These are phyloP conservation scores for Drechslera avenae DNA, from an alignment of 2,329 filamentous ascomycete genomes.

Conservation along the genomic window DNA sequence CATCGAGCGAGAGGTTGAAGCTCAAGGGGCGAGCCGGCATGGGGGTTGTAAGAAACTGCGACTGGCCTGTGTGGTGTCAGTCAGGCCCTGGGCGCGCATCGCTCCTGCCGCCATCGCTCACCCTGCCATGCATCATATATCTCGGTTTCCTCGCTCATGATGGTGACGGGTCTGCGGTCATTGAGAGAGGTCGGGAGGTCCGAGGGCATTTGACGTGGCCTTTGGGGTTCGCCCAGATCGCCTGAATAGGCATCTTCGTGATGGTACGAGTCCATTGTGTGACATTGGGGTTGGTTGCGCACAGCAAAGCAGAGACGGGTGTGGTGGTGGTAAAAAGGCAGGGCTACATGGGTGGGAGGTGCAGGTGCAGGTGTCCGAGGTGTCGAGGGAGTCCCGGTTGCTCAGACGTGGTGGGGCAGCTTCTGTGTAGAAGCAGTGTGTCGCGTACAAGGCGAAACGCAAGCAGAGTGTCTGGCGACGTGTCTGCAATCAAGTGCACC, in stretches of 20 bases:
- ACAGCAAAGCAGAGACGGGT: not conserved
- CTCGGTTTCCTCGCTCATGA: slow-evolving; percentile 81
- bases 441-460: not conserved
- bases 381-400: slow-evolving; percentile 14
- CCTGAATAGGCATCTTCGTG: slow-evolving; percentile 44
- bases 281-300: slow-evolving; percentile 28
- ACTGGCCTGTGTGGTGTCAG: slow-evolving; percentile 70
- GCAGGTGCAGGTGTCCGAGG: slow-evolving; percentile 16
- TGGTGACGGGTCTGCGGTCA: slow-evolving; percentile 74
- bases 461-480: not conserved
- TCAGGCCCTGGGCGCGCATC: not conserved
- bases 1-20: slow-evolving; percentile 85
- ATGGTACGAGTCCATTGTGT: slow-evolving; percentile 44
- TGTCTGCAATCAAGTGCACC: not conserved
- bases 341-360: slow-evolving; percentile 10
- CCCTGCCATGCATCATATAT: slow-evolving; percentile 99
- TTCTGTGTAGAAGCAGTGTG: slow-evolving; percentile 4
- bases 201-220: slow-evolving; percentile 65
- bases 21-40: slow-evolving; percentile 81
- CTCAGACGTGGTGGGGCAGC: slow-evolving; percentile 14
- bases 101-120: slow-evolving; percentile 50
- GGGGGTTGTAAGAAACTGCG: slow-evolving; percentile 89
- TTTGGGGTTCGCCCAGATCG: slow-evolving; percentile 33
- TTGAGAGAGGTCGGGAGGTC: slow-evolving; percentile 92
- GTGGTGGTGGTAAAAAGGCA: not conserved